Percentiles rank a stretch among this genome's conserved stretches.
phyloP scores from a whole-genome alignment of 2,329 filamentous ascomycete genomes.

The Diaporthe humulicola region DNA sequence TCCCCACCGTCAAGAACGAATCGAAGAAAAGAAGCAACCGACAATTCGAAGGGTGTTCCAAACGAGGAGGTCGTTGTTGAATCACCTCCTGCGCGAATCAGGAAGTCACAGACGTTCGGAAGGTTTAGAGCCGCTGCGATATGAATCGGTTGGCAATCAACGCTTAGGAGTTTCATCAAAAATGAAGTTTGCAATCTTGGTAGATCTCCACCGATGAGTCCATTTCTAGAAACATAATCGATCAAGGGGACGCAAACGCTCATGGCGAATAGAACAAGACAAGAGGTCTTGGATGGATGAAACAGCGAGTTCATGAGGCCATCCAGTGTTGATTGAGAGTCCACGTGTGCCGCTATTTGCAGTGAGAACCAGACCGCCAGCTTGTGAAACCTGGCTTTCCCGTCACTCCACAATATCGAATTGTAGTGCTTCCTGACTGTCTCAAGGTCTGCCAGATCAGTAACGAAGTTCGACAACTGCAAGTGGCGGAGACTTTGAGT shows the following conservation, averaged over 20 bases:
- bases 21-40: neutral
- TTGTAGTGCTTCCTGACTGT: too few relatives aligned
- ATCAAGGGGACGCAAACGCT: neutral
- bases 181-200: accelerated
- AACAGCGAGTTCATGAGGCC: neutral
- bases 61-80: neutral
- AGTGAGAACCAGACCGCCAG: neutral
- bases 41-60: neutral
- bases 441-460: too few relatives aligned
- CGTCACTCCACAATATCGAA: too few relatives aligned
- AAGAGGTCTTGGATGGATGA: neutral
- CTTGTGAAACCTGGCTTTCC: neutral
- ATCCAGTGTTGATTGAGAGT: neutral
- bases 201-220: neutral
- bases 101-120: neutral
- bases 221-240: accelerated
- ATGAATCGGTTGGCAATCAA: neutral
- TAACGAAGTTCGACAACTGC: neutral
- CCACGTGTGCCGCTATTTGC: neutral
- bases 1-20: neutral
- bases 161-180: neutral
- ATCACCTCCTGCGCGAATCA: neutral
- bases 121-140: neutral
- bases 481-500: neutral
- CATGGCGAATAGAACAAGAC: neutral